Evolutionary conservation across 2,329 filamentous ascomycete species (phyloP).

Genomic region (Hypoxylon sp.): DNA sequence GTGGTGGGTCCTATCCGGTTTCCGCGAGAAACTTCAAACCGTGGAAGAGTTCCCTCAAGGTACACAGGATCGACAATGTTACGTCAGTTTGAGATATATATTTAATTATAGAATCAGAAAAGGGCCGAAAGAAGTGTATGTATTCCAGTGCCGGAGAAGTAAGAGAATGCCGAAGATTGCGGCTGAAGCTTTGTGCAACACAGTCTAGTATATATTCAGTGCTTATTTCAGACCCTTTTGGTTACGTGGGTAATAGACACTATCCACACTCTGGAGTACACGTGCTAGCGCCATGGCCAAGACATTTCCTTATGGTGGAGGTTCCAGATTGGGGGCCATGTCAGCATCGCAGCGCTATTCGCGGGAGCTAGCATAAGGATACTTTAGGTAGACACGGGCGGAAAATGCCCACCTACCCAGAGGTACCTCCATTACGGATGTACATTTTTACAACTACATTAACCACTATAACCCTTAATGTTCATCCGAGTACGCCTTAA

Average conservation of each 20-base stretch:
- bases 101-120: conserved; percentile 42
- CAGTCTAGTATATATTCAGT: conserved; percentile 10
- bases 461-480: neutral
- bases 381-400: neutral
- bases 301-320: conserved; percentile 21
- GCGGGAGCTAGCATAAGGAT: conserved; percentile 28
- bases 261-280: conserved; percentile 15
- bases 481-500: neutral
- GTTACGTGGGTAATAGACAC: conserved; percentile 1
- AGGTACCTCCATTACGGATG: neutral
- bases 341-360: conserved; percentile 34
- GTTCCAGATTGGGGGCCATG: conserved; percentile 18
- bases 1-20: conserved; percentile 17
- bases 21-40: conserved; percentile 13
- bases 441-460: neutral
- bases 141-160: conserved; percentile 15
- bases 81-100: conserved; percentile 30
- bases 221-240: neutral
- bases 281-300: conserved; percentile 29
- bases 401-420: neutral
- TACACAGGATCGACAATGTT: conserved; percentile 27
- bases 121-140: conserved; percentile 29
- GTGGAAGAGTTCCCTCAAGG: conserved; percentile 11
- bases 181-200: conserved; percentile 38
- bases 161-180: conserved; percentile 31